Evolutionary conservation across 2,329 filamentous ascomycete genomes (phyloP).

Genomic region (Pseudogymnoascus sp.): DNA sequence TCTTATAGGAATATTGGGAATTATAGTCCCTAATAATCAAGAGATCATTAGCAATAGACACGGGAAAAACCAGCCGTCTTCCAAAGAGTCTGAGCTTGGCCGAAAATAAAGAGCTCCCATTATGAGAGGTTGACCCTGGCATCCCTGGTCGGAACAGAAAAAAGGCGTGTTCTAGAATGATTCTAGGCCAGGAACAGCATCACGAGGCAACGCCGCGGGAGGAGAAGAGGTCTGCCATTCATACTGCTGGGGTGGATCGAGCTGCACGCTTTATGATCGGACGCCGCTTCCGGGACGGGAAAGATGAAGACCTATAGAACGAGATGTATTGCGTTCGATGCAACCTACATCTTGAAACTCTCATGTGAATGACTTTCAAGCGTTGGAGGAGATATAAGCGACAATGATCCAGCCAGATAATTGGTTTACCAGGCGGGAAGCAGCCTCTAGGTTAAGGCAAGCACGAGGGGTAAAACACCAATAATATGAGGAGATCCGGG

Average conservation of each 20-base stretch:
- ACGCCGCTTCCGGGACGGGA: constrained; percentile 4
- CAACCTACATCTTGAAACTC: background rate
- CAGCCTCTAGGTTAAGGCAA: background rate
- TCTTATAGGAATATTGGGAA: background rate
- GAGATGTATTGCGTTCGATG: background rate
- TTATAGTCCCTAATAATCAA: background rate
- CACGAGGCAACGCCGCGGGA: background rate
- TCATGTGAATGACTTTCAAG: background rate
- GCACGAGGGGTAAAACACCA: background rate
- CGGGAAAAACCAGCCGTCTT: background rate
- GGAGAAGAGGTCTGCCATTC: background rate
- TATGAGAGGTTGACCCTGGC: background rate
- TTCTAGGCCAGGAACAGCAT: background rate
- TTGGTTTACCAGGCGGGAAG: background rate
- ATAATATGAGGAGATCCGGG: background rate
- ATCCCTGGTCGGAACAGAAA: background rate
- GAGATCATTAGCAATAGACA: background rate
- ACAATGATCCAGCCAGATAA: background rate
- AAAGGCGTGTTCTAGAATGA: background rate
- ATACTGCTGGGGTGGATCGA: background rate
- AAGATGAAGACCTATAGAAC: background rate
- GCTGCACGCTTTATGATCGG: background rate
- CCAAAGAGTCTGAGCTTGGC: constrained; percentile 5
- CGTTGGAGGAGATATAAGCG: background rate
- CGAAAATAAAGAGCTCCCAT: constrained; percentile 32